Percentiles rank a stretch among this genome's conserved stretches.
These are phyloP conservation scores for Petunia secreta DNA, from an alignment of 257 asterid genomes.

Conservation along the genomic window DNA sequence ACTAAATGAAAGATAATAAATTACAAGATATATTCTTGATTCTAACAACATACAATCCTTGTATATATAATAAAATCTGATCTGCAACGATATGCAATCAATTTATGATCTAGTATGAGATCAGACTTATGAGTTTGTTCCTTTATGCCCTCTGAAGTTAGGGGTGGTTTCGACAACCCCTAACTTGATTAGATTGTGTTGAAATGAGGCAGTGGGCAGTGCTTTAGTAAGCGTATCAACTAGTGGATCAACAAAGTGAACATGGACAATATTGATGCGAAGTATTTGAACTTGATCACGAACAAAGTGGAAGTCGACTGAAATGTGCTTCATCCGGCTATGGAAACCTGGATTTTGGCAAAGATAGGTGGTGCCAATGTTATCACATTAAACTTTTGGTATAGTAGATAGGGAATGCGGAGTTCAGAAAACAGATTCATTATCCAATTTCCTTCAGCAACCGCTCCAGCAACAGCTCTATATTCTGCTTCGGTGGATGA, in stretches of 20 bases:
- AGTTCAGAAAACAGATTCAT: not conserved
- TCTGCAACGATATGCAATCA: too few species aligned
- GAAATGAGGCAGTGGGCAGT: not conserved
- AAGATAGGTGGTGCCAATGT: not conserved
- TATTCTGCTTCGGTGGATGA: not conserved
- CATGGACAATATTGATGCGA: not conserved
- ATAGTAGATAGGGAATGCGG: not conserved
- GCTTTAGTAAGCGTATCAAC: not conserved
- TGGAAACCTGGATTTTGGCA: not conserved
- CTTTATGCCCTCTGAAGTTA: not conserved
- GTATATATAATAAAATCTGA: too few species aligned
- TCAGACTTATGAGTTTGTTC: not conserved
- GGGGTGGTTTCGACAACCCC: not conserved
- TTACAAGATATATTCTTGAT: too few species aligned
- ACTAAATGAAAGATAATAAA: too few species aligned
- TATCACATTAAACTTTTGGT: too few species aligned
- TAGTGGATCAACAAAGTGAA: not conserved
- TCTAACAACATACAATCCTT: too few species aligned
- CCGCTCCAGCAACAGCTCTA: not conserved
- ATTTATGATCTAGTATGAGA: too few species aligned
- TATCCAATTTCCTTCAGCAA: not conserved
- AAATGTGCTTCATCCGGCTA: too few species aligned
- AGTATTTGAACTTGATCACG: not conserved
- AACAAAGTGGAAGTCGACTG: not conserved
- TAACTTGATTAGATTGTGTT: not conserved